These are phyloP conservation scores for Talaromyces rugulosus DNA, from an alignment of 2,329 filamentous ascomycete genomes.

Conservation along the genomic window DNA sequence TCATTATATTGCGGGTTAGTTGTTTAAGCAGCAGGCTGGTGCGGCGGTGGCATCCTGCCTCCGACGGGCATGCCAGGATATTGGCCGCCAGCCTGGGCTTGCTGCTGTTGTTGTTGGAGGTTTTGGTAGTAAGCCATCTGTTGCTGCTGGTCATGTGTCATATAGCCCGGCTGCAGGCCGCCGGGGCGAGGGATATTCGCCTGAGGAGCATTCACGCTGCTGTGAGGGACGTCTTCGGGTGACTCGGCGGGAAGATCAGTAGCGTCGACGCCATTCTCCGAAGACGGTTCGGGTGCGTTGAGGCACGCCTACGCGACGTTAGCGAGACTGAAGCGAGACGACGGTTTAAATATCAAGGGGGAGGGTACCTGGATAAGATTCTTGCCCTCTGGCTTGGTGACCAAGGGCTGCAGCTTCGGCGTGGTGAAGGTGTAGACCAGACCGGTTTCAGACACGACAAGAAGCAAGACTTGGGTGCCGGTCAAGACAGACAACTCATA, in stretches of 20 bases:
- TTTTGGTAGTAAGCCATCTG: constrained; percentile 81
- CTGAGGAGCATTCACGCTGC: constrained; percentile 68
- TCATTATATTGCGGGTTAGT: constrained; percentile 1
- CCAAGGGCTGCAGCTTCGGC: constrained; percentile 93
- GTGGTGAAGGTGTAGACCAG: constrained; percentile 98
- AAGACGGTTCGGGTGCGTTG: constrained; percentile 87
- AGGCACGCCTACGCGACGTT: constrained; percentile 70
- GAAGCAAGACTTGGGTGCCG: constrained; percentile 91
- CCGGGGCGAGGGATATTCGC: constrained; percentile 63
- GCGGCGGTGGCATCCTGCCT: constrained; percentile 74
- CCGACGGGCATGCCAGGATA: constrained; percentile 73
- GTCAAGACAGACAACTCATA: constrained; percentile 97
- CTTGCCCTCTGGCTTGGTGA: constrained; percentile 98
- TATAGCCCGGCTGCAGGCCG: constrained; percentile 67
- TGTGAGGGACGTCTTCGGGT: constrained; percentile 78
- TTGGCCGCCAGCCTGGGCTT: constrained; percentile 62
- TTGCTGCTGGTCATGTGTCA: constrained; percentile 63
- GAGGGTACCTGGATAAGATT: constrained; percentile 87
- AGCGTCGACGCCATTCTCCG: constrained; percentile 76
- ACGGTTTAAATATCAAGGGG: constrained; percentile 23
- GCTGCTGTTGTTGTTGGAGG: constrained; percentile 55
- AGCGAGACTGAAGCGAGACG: not conserved
- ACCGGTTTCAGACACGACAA: constrained; percentile 95
- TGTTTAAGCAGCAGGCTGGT: constrained; percentile 68
- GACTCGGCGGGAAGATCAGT: constrained; percentile 72